phyloP scores from a whole-genome alignment of 2,329 filamentous ascomycete species.

The Sporothrix phasma region DNA sequence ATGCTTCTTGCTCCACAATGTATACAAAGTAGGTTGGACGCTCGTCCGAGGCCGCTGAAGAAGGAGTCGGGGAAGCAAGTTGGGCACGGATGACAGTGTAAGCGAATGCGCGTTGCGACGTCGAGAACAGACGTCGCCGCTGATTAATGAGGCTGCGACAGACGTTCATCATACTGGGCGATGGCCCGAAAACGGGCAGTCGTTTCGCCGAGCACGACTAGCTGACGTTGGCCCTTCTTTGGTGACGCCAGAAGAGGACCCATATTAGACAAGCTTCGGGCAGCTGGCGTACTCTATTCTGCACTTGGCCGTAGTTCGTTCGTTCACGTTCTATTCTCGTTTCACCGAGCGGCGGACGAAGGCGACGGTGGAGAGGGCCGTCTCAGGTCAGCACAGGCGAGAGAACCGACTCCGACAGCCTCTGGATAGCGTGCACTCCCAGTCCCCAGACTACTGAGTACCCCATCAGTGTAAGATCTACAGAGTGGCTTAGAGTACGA shows the following conservation, averaged over 20 bases:
- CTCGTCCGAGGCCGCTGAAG: not conserved
- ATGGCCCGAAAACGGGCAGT: not conserved
- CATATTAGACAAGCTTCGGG: not conserved
- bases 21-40: too few relatives aligned
- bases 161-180: too few relatives aligned
- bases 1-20: not conserved
- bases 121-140: not conserved
- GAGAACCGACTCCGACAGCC: too few relatives aligned
- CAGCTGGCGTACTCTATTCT: too few relatives aligned
- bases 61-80: not conserved
- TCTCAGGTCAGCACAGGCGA: too few relatives aligned
- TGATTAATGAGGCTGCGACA: not conserved
- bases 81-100: not conserved
- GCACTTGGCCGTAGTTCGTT: not conserved
- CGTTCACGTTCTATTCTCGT: not conserved
- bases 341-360: not conserved
- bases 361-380: not conserved
- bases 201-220: conserved; percentile 5
- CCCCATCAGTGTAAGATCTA: too few relatives aligned
- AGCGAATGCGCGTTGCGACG: too few relatives aligned
- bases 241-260: too few relatives aligned
- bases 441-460: too few relatives aligned
- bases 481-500: too few relatives aligned
- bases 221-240: too few relatives aligned
- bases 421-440: too few relatives aligned